Conservation (phyloP, 768 basidiomycete genomes). For the Suillus occidentalis region DNA sequence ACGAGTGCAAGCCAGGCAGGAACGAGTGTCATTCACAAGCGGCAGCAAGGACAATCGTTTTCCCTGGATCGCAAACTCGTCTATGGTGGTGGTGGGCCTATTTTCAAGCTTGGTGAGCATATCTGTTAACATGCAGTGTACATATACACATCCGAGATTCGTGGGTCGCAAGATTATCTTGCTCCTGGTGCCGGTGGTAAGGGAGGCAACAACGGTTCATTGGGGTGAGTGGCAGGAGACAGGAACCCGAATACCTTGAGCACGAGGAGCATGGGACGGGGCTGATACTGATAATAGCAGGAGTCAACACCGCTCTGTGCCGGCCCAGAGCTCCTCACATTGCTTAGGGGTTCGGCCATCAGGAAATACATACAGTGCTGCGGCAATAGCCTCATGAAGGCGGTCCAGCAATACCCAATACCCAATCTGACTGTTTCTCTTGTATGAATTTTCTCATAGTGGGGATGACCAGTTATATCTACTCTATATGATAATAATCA, state of each 20-base stretch:
- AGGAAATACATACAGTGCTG: constrained; percentile 42
- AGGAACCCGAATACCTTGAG: too few species aligned
- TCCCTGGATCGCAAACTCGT: constrained; percentile 13
- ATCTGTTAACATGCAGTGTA: neutral
- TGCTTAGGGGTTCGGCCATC: constrained; percentile 30
- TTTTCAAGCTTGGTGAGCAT: constrained; percentile 16
- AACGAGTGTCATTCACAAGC: too few species aligned
- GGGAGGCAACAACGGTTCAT: constrained; percentile 31
- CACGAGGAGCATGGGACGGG: constrained; percentile 31
- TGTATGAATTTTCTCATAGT: constrained; percentile 2
- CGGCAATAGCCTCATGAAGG: constrained; percentile 35
- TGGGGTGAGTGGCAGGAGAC: constrained; percentile 29
- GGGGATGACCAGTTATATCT: neutral
- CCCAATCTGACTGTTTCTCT: constrained; percentile 9
- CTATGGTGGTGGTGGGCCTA: constrained; percentile 16
- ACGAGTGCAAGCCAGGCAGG: too few species aligned
- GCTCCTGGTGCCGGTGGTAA: constrained; percentile 16
- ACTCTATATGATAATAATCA: constrained; percentile 1
- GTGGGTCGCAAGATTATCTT: constrained; percentile 22
- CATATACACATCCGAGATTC: constrained; percentile 21
- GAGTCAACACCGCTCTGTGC: constrained; percentile 38
- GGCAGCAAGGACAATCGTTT: too few species aligned
- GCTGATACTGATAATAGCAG: constrained; percentile 39
- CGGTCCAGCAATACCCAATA: constrained; percentile 6
- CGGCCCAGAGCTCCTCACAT: constrained; percentile 13